Percentiles rank a stretch among this genome's conserved stretches.
Evolutionary conservation across 257 asterid genomes (phyloP).

Genomic region (Solanum etuberosum): DNA sequence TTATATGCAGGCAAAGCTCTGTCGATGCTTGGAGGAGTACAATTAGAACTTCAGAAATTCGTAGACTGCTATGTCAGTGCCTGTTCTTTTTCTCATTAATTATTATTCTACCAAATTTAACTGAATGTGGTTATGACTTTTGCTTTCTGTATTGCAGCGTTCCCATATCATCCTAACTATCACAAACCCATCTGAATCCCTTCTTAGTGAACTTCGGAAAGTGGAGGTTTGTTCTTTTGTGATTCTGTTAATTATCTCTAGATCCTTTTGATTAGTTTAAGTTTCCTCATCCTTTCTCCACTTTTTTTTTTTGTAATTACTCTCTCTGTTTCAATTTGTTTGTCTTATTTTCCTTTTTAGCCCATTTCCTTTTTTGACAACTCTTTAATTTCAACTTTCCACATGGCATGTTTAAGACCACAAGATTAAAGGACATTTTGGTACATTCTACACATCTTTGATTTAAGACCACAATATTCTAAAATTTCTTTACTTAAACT

Average conservation of each 20-base stretch:
- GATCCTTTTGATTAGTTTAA: neutral
- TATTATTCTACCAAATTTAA: neutral
- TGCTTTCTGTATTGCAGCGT: conserved; percentile 51
- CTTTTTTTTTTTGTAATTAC: neutral
- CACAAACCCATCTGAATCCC: conserved; percentile 93
- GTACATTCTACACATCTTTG: neutral
- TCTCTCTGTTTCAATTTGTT: neutral
- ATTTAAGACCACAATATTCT: neutral
- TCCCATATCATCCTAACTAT: conserved; percentile 69
- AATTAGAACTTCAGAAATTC: conserved; percentile 84
- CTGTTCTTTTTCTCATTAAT: neutral
- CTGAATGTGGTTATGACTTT: conserved; percentile 16
- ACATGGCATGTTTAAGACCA: neutral
- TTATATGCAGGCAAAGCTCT: conserved; percentile 60
- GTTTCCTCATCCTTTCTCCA: neutral
- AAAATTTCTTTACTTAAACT: neutral
- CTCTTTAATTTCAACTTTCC: neutral
- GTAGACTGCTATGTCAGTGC: conserved; percentile 73
- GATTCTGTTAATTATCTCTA: neutral
- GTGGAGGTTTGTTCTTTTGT: conserved; percentile 62
- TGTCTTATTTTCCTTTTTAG: neutral
- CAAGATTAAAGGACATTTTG: neutral
- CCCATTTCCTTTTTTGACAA: neutral
- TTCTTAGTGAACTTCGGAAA: conserved; percentile 87
- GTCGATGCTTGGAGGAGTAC: conserved; percentile 62